These are phyloP conservation scores for Mucor velutinosus DNA, from an alignment of 371 early-diverging fungal species.

Conservation along the genomic window DNA sequence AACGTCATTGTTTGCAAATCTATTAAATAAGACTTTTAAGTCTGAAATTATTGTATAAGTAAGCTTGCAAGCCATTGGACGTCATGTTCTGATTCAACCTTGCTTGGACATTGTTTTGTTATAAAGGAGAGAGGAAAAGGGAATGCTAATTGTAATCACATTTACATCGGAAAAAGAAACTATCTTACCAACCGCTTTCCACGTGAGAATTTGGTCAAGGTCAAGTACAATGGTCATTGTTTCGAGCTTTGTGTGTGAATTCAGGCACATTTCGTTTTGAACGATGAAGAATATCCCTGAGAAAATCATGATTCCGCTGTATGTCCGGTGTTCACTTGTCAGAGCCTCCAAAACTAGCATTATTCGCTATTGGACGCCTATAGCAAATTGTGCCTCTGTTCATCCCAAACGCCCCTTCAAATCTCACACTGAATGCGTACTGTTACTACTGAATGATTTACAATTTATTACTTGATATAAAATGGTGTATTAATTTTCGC, in stretches of 20 bases:
- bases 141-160: background rate
- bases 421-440: background rate
- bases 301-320: background rate
- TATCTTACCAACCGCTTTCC: background rate
- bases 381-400: background rate
- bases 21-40: conserved; percentile 1
- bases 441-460: background rate
- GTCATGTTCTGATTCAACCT: background rate
- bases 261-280: background rate
- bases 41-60: background rate
- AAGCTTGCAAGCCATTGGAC: background rate
- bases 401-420: background rate
- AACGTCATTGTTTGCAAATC: background rate
- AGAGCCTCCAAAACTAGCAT: background rate
- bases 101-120: conserved; percentile 3
- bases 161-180: conserved; percentile 2
- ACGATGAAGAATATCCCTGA: background rate
- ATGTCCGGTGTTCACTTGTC: background rate
- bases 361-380: background rate
- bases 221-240: background rate
- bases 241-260: background rate
- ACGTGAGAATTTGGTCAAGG: background rate
- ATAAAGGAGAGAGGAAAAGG: background rate
- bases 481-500: background rate
- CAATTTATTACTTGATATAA: background rate